Evolutionary conservation across 768 basidiomycete species (phyloP), one percentile per base, ranked within the genome.

Genomic region (Exsudoporus frostii): DNA sequence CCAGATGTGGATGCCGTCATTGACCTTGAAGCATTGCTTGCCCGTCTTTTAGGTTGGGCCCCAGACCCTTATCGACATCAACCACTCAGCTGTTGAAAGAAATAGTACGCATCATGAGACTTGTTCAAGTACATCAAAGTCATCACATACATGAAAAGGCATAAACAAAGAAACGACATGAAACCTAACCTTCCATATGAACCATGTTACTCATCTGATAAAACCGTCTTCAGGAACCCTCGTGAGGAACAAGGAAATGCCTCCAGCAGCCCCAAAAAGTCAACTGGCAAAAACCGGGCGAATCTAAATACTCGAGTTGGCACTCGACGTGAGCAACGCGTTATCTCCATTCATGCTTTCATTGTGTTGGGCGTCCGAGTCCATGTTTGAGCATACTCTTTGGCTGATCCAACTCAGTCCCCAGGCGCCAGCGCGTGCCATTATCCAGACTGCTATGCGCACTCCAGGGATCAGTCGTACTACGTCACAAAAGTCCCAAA

Each of bases 401-500:
- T 55, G 65, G 25, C 62, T 54, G 53, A 70, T 48, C 64, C 70
- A 80, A 22, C 79, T 75, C 40, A 89, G 65, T 17, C 84, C 77
- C 51, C 75, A 74, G 27, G 85, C 88, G 1, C 81, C 75, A 25
- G 86, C 68, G 44, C 89, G 77, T 44, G 83, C 78, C 43, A 77
- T 76, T 45, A 90, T 74, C 87, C 88, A 91, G 56, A 88, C 82
- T 1, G 79, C 79, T 40, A 85, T 68, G 9, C 81, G 78, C 54
- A 82, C 77, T 4, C 88, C 88, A 4, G 89, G 89, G 9, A 90
- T 65, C 37, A 90, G 78, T 34, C 84, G 83, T 62, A 90, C 74
- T 53, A 92, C 73, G 64, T 92, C 90, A 65, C 85, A 82, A 39
- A 89, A 75, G 59, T 92, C 88, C 88, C 87, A 91, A 36, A 88